phyloP scores from a whole-genome alignment of 768 basidiomycete species.

The Mycena albidolilacea region DNA sequence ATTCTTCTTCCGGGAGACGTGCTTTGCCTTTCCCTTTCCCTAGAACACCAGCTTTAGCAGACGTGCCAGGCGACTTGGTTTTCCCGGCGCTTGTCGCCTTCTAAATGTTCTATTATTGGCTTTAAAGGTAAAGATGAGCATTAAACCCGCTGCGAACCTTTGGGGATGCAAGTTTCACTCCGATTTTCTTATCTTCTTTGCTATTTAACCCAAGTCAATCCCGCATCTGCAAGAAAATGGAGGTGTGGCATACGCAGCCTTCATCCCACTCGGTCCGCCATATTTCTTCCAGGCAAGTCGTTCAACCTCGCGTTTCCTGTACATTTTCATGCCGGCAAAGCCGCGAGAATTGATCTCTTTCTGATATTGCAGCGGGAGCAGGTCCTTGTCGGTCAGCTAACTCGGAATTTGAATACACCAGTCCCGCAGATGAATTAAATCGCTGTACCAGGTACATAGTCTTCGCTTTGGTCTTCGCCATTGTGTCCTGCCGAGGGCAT shows the following conservation, averaged over 20 bases:
- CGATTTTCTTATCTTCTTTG: slow-evolving; percentile 35
- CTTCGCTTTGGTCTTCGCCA: slow-evolving; percentile 35
- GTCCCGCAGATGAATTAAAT: not conserved
- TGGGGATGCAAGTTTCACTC: slow-evolving; percentile 22
- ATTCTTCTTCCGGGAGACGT: slow-evolving; percentile 4
- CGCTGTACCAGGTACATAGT: slow-evolving; percentile 25
- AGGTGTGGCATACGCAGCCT: slow-evolving; percentile 23
- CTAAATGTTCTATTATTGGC: not conserved
- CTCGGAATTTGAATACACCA: not conserved
- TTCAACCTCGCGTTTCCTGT: slow-evolving; percentile 34
- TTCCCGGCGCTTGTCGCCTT: slow-evolving; percentile 21
- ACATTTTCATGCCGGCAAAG: slow-evolving; percentile 29
- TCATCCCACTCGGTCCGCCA: slow-evolving; percentile 33
- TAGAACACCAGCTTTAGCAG: slow-evolving; percentile 23
- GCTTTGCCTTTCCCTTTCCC: slow-evolving; percentile 31
- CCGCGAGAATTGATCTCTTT: slow-evolving; percentile 29
- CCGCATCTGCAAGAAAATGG: not conserved
- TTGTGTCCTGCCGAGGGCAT: slow-evolving; percentile 24
- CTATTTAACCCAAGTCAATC: not conserved
- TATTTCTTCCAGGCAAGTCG: slow-evolving; percentile 33
- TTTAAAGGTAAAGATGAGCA: not conserved
- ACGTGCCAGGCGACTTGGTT: slow-evolving; percentile 13
- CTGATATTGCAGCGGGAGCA: slow-evolving; percentile 31
- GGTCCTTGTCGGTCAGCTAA: slow-evolving; percentile 36
- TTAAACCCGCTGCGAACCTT: slow-evolving; percentile 9